Conservation (phyloP, 495 filamentous ascomycete species). For the Lindgomyces ingoldianus region DNA sequence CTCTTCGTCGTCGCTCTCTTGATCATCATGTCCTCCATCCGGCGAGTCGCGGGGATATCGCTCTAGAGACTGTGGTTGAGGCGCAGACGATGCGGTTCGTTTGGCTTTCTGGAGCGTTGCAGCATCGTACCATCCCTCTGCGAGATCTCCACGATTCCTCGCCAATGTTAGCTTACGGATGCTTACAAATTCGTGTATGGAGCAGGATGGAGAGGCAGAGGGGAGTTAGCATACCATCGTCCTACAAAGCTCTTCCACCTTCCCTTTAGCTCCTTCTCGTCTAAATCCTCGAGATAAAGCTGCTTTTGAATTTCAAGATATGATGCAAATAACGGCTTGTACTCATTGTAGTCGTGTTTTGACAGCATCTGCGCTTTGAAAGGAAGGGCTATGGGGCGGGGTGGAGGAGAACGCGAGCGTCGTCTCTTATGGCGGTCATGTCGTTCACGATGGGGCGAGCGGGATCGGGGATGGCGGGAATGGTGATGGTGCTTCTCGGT, state of each 20-base stretch:
- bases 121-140: slow-evolving; percentile 92
- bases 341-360: slow-evolving; percentile 62
- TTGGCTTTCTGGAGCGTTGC: slow-evolving; percentile 38
- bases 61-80: neutral
- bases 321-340: slow-evolving; percentile 73
- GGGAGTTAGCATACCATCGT: slow-evolving; percentile 69
- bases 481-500: slow-evolving; percentile 6
- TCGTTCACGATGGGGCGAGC: slow-evolving; percentile 21
- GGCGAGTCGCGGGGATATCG: slow-evolving; percentile 39
- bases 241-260: slow-evolving; percentile 90
- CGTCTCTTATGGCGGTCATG: slow-evolving; percentile 3
- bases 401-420: slow-evolving; percentile 23
- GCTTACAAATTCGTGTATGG: too few species aligned
- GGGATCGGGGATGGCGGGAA: slow-evolving; percentile 26
- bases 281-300: slow-evolving; percentile 62
- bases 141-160: slow-evolving; percentile 90
- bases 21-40: slow-evolving; percentile 32
- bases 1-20: slow-evolving; percentile 55
- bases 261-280: slow-evolving; percentile 70
- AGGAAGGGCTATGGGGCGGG: slow-evolving; percentile 54
- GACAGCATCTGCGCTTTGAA: slow-evolving; percentile 64
- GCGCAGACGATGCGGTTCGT: slow-evolving; percentile 6
- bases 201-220: too few species aligned
- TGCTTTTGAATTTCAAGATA: slow-evolving; percentile 92
- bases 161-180: slow-evolving; percentile 47